phyloP scores from a whole-genome alignment of 306 rosid genomes.

The Betula pendula region DNA sequence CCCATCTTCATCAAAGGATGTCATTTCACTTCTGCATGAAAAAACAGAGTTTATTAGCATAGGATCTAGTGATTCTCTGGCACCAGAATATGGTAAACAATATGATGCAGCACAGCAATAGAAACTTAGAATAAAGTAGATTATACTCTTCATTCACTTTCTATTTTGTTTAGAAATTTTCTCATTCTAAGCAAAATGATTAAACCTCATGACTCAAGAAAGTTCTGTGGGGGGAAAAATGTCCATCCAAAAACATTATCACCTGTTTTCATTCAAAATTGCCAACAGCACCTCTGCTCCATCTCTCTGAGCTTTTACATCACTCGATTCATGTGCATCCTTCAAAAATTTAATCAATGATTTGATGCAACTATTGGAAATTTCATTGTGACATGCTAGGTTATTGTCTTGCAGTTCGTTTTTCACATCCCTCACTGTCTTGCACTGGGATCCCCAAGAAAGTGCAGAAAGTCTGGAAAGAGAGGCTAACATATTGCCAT shows the following conservation, averaged over 20 bases:
- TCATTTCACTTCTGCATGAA: constrained; percentile 20
- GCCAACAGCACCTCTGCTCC: constrained; percentile 27
- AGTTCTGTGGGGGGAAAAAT: neutral
- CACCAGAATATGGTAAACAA: neutral
- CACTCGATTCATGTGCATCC: constrained; percentile 12
- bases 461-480: constrained; percentile 14
- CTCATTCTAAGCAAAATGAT: neutral
- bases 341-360: constrained; percentile 30
- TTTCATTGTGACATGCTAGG: neutral
- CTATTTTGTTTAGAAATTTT: neutral
- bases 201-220: neutral
- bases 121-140: too few species aligned
- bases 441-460: constrained; percentile 39
- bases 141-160: neutral
- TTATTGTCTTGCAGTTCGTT: constrained; percentile 7
- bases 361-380: neutral
- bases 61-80: neutral
- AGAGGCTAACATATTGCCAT: neutral
- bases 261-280: constrained; percentile 29
- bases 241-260: neutral
- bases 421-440: constrained; percentile 20
- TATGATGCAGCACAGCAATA: neutral
- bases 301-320: constrained; percentile 30
- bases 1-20: constrained; percentile 19
- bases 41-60: constrained; percentile 1